phyloP scores from a whole-genome alignment of 768 basidiomycete species.

The Boletus vermiculosoides region DNA sequence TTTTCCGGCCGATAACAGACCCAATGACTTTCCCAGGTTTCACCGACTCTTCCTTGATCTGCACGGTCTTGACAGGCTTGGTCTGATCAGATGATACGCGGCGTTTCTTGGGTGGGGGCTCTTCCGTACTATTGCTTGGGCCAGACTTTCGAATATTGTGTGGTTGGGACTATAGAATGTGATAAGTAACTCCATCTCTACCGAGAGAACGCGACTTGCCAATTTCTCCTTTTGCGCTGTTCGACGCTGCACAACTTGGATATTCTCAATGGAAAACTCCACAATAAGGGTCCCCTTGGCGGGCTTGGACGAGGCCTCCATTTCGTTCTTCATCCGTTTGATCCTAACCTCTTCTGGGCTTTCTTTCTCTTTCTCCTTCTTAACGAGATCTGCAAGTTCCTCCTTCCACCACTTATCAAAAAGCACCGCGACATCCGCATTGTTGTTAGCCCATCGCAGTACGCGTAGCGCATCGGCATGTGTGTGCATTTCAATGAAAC shows the following conservation, averaged over 20 bases:
- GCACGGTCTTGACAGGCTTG: constrained; percentile 26
- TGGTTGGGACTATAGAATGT: constrained; percentile 5
- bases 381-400: constrained; percentile 60
- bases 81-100: constrained; percentile 29
- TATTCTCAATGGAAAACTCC: constrained; percentile 97
- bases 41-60: constrained; percentile 15
- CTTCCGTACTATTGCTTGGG: constrained; percentile 21
- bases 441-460: constrained; percentile 93
- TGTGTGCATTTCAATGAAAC: constrained; percentile 85
- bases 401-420: constrained; percentile 86
- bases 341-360: constrained; percentile 50
- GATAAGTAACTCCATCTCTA: neutral
- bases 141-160: constrained; percentile 2
- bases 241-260: constrained; percentile 82
- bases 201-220: neutral
- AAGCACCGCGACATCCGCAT: constrained; percentile 59
- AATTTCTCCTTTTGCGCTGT: constrained; percentile 47
- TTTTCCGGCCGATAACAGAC: constrained; percentile 76
- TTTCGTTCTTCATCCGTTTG: constrained; percentile 59
- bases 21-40: constrained; percentile 51
- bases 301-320: constrained; percentile 40
- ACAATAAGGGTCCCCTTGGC: constrained; percentile 62
- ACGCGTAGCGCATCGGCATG: constrained; percentile 92
- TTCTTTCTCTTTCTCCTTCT: constrained; percentile 49
- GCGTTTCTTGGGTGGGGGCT: constrained; percentile 42